A percentile compares a stretch with the other conserved stretches of the same genome.
phyloP scores from a whole-genome alignment of 179 eudicot species.

The Spergularia azorica region DNA sequence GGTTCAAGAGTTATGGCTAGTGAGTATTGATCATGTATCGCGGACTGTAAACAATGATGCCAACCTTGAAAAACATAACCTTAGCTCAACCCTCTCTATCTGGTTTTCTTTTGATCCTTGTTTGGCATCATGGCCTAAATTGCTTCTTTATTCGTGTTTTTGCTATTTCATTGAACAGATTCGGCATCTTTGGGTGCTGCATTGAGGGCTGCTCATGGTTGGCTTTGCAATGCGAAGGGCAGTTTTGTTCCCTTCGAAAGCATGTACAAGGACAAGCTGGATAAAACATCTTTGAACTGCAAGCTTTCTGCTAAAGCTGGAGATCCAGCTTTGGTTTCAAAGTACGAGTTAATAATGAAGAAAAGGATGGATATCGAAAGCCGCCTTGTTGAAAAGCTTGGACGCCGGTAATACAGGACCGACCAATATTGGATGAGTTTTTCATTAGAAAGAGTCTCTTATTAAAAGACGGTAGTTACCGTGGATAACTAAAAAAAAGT shows the following conservation, averaged over 20 bases:
- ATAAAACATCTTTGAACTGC: conserved; percentile 57
- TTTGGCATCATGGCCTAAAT: no score
- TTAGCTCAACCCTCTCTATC: no score
- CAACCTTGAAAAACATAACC: no score
- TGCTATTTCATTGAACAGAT: conserved; percentile 44
- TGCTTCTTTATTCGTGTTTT: neutral
- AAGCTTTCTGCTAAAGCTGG: conserved; percentile 72
- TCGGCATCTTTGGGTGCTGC: conserved; percentile 94
- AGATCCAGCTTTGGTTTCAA: conserved; percentile 55
- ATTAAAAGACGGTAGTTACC: conserved; percentile 35
- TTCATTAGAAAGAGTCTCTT: no score
- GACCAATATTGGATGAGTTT: neutral
- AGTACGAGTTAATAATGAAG: conserved; percentile 66
- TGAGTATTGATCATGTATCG: no score
- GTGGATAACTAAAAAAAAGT: conserved; percentile 60
- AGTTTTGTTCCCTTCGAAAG: conserved; percentile 59
- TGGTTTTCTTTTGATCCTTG: no score
- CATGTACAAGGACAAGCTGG: conserved; percentile 65
- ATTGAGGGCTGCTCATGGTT: conserved; percentile 91
- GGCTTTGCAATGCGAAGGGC: conserved; percentile 79
- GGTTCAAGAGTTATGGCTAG: no score
- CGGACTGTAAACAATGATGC: no score
- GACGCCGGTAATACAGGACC: conserved; percentile 32
- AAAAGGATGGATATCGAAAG: conserved; percentile 82
- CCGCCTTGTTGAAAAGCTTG: conserved; percentile 64